Base-by-base conservation (phyloP, 1,139 yeast genomes). In the Kodamaea plutei region DNA sequence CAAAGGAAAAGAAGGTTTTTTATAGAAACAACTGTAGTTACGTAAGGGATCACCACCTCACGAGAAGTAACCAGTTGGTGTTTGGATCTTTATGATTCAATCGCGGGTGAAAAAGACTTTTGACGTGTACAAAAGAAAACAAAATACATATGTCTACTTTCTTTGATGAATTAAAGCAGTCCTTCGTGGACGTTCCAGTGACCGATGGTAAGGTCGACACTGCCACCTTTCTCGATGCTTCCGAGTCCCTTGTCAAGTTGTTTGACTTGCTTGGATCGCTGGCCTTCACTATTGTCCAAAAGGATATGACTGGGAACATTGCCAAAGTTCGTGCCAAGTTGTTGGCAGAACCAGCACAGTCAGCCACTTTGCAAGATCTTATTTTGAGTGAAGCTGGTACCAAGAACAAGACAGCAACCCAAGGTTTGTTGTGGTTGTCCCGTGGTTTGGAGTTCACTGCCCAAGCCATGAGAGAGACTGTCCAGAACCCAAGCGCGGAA, bases 371-470 rank as follows among this genome's bases (percentile, higher is more conserved):
- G 47, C 95, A 88, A 61, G 88, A 74, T 41, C 69, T 87, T 54
- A 80, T 88, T 16, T 62, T 84, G 39, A 83, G 83, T 50, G 83
- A 76, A 48, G 75, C 77, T 23, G 76, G 69, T 39, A 69, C 76
- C 52, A 77, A 76, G 56, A 64, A 70, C 46, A 84, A 82, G 56
- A 79, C 81, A 38, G 95, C 96, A 27, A 87, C 96, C 14, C 96
- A 88, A 59, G 96, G 95, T 15, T 73, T 87, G 46, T 65, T 87
- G 50, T 87, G 96, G 96, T 73, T 87, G 43, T 70, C 81, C 25
- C 70, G 91, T 54, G 96, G 96, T 11, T 74, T 87, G 48, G 81
- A 84, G 52, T 88, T 87, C 66, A 88, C 96, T 15, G 89, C 94
- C 18, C 80, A 73, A 45, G 94, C 95, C 25, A 78, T 87, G 79